phyloP scores from a whole-genome alignment of 1,139 yeast genomes.

The Candida sanyaensis region DNA sequence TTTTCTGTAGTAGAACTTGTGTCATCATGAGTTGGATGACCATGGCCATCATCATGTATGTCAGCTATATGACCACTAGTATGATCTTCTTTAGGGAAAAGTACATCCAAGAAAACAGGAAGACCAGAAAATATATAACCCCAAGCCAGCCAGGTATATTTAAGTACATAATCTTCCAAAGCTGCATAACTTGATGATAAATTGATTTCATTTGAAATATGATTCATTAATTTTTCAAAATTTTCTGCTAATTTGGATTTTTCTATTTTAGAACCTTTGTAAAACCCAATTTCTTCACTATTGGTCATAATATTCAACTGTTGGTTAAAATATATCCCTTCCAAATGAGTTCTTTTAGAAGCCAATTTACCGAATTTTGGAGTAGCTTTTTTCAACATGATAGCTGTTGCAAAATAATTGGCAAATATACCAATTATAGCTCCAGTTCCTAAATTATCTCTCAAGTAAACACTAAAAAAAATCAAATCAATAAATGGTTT shows the following conservation, averaged over 20 bases:
- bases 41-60: conserved; percentile 5
- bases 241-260: conserved; percentile 63
- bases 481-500: conserved; percentile 87
- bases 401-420: conserved; percentile 81
- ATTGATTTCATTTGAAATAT: conserved; percentile 50
- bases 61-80: background rate
- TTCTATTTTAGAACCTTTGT: conserved; percentile 87
- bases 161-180: conserved; percentile 83
- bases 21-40: conserved; percentile 11
- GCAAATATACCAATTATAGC: conserved; percentile 82
- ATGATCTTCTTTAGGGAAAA: conserved; percentile 34
- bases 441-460: conserved; percentile 82
- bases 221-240: conserved; percentile 54
- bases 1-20: conserved; percentile 38
- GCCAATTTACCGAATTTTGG: conserved; percentile 87
- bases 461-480: conserved; percentile 82
- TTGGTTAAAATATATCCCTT: conserved; percentile 87
- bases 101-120: conserved; percentile 64
- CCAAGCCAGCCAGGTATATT: conserved; percentile 93
- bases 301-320: conserved; percentile 85
- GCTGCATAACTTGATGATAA: conserved; percentile 61
- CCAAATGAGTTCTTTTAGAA: conserved; percentile 72
- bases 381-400: conserved; percentile 68
- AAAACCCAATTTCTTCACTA: conserved; percentile 92
- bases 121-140: conserved; percentile 89